Conservation (phyloP, 2,329 filamentous ascomycete species). For the Cladosporium sp. region DNA sequence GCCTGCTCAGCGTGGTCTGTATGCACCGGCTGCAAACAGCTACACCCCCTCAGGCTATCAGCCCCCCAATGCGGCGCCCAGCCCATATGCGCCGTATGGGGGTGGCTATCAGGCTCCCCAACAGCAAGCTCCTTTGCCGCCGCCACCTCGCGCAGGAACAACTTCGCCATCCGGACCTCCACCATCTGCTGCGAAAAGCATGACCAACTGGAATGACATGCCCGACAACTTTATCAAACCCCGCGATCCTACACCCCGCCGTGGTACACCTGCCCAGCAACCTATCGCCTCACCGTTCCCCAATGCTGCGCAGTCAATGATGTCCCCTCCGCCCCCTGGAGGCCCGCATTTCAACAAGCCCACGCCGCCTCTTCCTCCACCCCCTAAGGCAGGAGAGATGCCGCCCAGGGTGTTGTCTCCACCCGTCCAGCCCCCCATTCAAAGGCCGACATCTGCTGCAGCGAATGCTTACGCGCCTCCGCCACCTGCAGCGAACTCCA, state of each 20-base stretch:
- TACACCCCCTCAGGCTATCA: slow-evolving; percentile 30
- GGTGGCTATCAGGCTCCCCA: slow-evolving; percentile 39
- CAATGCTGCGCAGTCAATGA: slow-evolving; percentile 49
- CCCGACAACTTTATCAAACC: slow-evolving; percentile 70
- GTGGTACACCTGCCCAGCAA: slow-evolving; percentile 59
- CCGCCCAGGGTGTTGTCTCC: slow-evolving; percentile 67
- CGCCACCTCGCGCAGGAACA: slow-evolving; percentile 59
- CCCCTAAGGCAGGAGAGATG: slow-evolving; percentile 70
- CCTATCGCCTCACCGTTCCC: slow-evolving; percentile 71
- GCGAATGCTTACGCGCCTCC: slow-evolving; percentile 61
- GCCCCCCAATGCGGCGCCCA: slow-evolving; percentile 39
- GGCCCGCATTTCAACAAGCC: slow-evolving; percentile 53
- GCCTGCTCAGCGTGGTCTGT: slow-evolving; percentile 38
- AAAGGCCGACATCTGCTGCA: slow-evolving; percentile 47
- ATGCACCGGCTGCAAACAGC: slow-evolving; percentile 38
- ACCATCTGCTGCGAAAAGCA: slow-evolving; percentile 63
- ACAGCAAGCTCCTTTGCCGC: slow-evolving; percentile 41
- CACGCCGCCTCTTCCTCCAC: slow-evolving; percentile 69
- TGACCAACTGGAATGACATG: slow-evolving; percentile 89
- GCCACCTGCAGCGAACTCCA: slow-evolving; percentile 37
- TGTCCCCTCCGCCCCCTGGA: slow-evolving; percentile 50
- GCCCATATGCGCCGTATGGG: slow-evolving; percentile 36
- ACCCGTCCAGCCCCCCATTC: slow-evolving; percentile 47
- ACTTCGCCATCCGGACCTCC: slow-evolving; percentile 60
- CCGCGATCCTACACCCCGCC: slow-evolving; percentile 55